A percentile compares a stretch with the other conserved stretches of the same genome.
These are phyloP conservation scores for Rhizomucor miehei DNA, from an alignment of 371 early-diverging fungal species.

Conservation along the genomic window DNA sequence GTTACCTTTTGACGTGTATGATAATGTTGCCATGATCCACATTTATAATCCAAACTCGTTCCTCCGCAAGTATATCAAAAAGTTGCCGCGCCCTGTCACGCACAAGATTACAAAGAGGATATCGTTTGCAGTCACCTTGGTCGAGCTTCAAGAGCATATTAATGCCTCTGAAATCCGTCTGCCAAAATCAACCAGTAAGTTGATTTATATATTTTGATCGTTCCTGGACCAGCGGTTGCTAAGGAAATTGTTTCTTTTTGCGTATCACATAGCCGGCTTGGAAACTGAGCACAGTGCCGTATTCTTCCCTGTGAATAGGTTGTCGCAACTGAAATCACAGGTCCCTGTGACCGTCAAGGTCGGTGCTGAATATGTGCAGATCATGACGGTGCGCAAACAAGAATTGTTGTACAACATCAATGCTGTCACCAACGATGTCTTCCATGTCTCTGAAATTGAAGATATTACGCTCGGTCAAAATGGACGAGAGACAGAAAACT, in stretches of 20 bases:
- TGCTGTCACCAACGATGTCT: slow-evolving; percentile 83
- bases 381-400: slow-evolving; percentile 66
- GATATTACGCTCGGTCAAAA: slow-evolving; percentile 60
- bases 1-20: slow-evolving; percentile 59
- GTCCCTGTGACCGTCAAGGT: slow-evolving; percentile 84
- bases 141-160: slow-evolving; percentile 73
- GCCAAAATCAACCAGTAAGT: slow-evolving; percentile 70
- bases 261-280: slow-evolving; percentile 43
- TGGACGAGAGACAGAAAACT: slow-evolving; percentile 51
- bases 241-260: slow-evolving; percentile 12
- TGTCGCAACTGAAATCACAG: slow-evolving; percentile 60
- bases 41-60: slow-evolving; percentile 82
- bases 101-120: slow-evolving; percentile 60
- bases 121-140: slow-evolving; percentile 62
- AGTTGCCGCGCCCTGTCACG: slow-evolving; percentile 55
- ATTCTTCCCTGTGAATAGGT: slow-evolving; percentile 63
- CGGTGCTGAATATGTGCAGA: slow-evolving; percentile 77
- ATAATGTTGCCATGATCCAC: slow-evolving; percentile 56
- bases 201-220: neutral
- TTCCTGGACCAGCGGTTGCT: neutral
- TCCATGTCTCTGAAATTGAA: slow-evolving; percentile 81
- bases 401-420: slow-evolving; percentile 69
- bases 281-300: slow-evolving; percentile 67
- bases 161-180: slow-evolving; percentile 67
- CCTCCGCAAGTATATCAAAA: slow-evolving; percentile 71